A percentile compares a stretch with the other conserved stretches of the same genome.
phyloP scores from a whole-genome alignment of 2,329 filamentous ascomycete genomes.

The Cyanodermella asteris region DNA sequence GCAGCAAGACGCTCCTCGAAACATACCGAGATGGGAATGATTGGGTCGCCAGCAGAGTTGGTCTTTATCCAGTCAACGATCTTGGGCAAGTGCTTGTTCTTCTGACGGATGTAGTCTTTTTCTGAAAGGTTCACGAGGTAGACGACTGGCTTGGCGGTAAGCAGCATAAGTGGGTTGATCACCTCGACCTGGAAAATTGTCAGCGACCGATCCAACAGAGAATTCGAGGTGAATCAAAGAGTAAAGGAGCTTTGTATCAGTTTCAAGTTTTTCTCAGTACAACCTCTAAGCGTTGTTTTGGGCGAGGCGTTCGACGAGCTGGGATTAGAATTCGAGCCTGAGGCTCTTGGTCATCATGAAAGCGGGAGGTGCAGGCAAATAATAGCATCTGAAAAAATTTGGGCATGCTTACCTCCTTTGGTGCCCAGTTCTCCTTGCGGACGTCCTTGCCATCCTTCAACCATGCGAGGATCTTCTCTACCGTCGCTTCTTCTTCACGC shows the following conservation, averaged over 20 bases:
- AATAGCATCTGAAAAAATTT: constrained; percentile 7
- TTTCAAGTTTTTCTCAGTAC: constrained; percentile 77
- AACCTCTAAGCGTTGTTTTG: constrained; percentile 49
- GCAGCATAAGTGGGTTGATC: constrained; percentile 88
- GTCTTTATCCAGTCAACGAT: constrained; percentile 91
- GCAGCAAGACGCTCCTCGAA: constrained; percentile 81
- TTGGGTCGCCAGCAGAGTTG: constrained; percentile 65
- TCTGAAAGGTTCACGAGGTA: constrained; percentile 95
- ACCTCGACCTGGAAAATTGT: constrained; percentile 65
- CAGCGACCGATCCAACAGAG: too few species aligned
- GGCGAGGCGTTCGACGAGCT: constrained; percentile 92
- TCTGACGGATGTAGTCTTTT: constrained; percentile 91
- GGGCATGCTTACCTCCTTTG: constrained; percentile 67
- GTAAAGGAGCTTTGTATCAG: constrained; percentile 30
- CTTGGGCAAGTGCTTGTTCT: constrained; percentile 96
- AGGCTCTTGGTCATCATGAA: constrained; percentile 96
- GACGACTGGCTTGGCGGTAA: constrained; percentile 91
- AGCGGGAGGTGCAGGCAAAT: constrained; percentile 13
- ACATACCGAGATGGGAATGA: constrained; percentile 79
- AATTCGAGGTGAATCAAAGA: constrained; percentile 8
- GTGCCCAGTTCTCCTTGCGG: constrained; percentile 67
- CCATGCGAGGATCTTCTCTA: constrained; percentile 69
- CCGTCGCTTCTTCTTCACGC: constrained; percentile 78
- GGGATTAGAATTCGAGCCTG: constrained; percentile 91
- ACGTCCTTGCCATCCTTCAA: constrained; percentile 82